Base-by-base conservation (phyloP, 2,329 filamentous ascomycete genomes). In the Calonectria henricotiae region DNA sequence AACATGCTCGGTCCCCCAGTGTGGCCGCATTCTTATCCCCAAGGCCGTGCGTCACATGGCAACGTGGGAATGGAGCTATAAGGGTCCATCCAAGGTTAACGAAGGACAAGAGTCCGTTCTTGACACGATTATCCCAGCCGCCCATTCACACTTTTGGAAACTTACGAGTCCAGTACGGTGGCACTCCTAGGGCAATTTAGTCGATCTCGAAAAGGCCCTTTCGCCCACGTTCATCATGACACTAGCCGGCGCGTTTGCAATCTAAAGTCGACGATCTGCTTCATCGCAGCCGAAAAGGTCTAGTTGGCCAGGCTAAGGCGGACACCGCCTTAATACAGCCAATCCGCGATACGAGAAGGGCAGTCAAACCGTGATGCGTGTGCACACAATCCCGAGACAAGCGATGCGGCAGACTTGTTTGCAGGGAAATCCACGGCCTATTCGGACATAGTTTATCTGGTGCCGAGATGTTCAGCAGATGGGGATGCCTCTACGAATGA, bases 131-230 rank as follows among this genome's bases (percentile, higher is more conserved):
- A 67, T 70, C 67, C 72, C 55, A 71, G 41, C 54, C 39, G 68
- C 68, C 68, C 49, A 77, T 77, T 77, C 75, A 75, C 66, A 67
- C 23, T 60, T 69, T 70, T 71, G 72, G 73, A 41, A 73, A 67
- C 74, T 69, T n/a, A 41, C 17, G 55, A 64, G 44, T 55, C 17
- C 46, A 62, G 64, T 43, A 67, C 67, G 58, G 61, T 68, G 67
- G 58, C 64, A 73, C 63, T 65, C 67, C 37, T 68, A 67, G 67
- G 61, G 60, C 64, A 46, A 65, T 66, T 55, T 39, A 64, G 69
- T 58, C 68, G 74, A 77, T 77, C 76, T 20, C 7, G 30, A 43
- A n/a, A 13, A 13, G 35, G 64, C 47, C 54, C 51, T 69, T 46
- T 76, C 73, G 72, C 75, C 72, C 67, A 68, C 72, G 72, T 62